Conservation (phyloP, 805 yeast genomes). For the Jamesozyma piceae region DNA sequence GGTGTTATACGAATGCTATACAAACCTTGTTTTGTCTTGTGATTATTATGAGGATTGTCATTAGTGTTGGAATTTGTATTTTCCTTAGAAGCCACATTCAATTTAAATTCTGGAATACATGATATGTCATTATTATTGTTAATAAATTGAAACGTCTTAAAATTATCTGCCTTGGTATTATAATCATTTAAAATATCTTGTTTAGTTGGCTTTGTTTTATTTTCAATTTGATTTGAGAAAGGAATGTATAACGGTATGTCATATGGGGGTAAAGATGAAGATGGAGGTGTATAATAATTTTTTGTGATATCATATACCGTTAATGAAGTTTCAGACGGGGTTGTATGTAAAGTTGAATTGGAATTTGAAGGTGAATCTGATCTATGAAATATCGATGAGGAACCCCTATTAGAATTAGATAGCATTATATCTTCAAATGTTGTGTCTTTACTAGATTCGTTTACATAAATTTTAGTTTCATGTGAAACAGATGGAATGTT, state of each 20-base stretch:
- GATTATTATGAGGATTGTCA: neutral
- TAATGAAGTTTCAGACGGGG: too few species aligned
- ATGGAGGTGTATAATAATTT: neutral
- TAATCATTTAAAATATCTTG: neutral
- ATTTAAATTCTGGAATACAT: neutral
- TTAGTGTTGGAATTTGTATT: neutral
- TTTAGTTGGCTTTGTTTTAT: neutral
- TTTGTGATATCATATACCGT: neutral
- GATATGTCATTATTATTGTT: neutral
- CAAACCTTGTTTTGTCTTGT: conserved; percentile 14
- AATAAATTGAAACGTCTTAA: conserved; percentile 2
- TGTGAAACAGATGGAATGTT: neutral
- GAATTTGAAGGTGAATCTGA: too few species aligned
- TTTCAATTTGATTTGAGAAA: neutral
- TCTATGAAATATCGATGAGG: too few species aligned
- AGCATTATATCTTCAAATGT: neutral
- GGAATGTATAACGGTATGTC: neutral
- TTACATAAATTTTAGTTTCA: too few species aligned
- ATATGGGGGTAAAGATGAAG: neutral
- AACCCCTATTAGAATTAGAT: too few species aligned
- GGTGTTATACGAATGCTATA: conserved; percentile 64
- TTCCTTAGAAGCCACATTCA: neutral
- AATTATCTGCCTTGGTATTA: conserved; percentile 2
- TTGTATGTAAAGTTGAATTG: too few species aligned
- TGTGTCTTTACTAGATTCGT: neutral